phyloP scores from a whole-genome alignment of 1,284 basidiomycete genomes.

The Rhodotorula sp. region DNA sequence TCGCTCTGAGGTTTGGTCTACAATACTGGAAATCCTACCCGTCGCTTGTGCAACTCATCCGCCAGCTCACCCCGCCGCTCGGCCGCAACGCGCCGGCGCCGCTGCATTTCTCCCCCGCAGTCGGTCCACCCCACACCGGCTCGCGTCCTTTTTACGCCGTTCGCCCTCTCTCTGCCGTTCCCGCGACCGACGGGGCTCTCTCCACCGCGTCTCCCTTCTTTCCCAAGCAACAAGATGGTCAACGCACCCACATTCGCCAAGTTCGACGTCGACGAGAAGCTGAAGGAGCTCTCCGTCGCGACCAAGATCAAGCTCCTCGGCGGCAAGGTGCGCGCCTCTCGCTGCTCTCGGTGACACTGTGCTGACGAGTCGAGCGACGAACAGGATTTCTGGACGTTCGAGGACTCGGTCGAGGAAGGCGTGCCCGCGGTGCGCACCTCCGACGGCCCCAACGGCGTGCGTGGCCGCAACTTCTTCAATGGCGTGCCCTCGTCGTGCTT shows the following conservation, averaged over 20 bases:
- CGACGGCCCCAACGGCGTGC: constrained; percentile 29
- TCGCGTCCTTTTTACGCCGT: too few species aligned
- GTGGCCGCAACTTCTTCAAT: constrained; percentile 32
- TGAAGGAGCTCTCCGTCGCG: constrained; percentile 9
- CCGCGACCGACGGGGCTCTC: too few species aligned
- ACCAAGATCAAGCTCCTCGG: constrained; percentile 29
- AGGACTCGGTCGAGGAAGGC: constrained; percentile 9
- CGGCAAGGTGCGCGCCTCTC: constrained; percentile 17
- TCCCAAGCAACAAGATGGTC: neutral
- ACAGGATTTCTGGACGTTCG: constrained; percentile 29
- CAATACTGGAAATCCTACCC: too few species aligned
- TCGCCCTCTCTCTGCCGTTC: too few species aligned
- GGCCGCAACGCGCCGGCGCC: too few species aligned
- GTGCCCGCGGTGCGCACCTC: constrained; percentile 17
- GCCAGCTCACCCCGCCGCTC: too few species aligned
- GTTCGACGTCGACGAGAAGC: constrained; percentile 27
- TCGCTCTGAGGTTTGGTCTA: too few species aligned
- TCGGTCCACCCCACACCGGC: too few species aligned
- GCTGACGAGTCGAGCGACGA: neutral
- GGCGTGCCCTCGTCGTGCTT: constrained; percentile 21
- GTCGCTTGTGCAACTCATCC: too few species aligned
- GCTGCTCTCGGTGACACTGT: too few species aligned
- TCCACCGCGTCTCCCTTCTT: too few species aligned
- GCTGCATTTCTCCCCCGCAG: too few species aligned
- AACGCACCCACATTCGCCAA: neutral